Conservation (phyloP, 768 basidiomycete species). For the Podaxis rugospora region DNA sequence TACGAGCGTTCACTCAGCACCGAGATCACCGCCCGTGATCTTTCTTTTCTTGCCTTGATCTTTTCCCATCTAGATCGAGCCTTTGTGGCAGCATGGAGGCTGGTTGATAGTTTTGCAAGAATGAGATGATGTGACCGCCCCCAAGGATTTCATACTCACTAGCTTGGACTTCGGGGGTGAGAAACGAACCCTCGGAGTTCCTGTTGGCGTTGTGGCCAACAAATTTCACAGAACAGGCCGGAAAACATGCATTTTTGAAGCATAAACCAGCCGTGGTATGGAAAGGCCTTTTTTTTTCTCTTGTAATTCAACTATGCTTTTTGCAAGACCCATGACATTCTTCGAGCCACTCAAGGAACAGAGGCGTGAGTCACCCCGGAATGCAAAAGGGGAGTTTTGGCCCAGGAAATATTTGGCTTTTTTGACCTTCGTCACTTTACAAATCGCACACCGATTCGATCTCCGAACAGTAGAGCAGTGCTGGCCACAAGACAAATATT, state of each 20-base stretch:
- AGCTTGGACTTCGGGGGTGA: neutral
- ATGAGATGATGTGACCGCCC: neutral
- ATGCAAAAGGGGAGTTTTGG: neutral
- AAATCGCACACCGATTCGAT: neutral
- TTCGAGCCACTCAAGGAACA: conserved; percentile 15
- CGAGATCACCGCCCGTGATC: neutral
- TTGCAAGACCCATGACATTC: conserved; percentile 46
- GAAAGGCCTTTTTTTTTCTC: conserved; percentile 39
- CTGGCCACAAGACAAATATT: neutral
- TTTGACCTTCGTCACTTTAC: neutral
- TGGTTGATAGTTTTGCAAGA: neutral
- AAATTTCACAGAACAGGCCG: neutral
- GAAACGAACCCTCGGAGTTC: neutral
- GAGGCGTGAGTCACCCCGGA: neutral
- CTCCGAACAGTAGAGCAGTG: neutral
- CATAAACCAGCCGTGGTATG: conserved; percentile 15
- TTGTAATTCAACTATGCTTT: conserved; percentile 38
- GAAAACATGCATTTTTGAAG: neutral
- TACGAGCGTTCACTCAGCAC: neutral
- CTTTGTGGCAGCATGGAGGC: conserved; percentile 29
- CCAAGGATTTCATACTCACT: neutral
- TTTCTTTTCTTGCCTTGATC: conserved; percentile 25
- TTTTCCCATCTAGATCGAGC: conserved; percentile 36
- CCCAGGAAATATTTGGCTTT: neutral
- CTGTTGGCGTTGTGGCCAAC: neutral